Evolutionary conservation across 225 moss, liverwort and hornwort genomes (phyloP), one percentile per base, ranked within the genome.

Genomic region (Neckera pumila): DNA sequence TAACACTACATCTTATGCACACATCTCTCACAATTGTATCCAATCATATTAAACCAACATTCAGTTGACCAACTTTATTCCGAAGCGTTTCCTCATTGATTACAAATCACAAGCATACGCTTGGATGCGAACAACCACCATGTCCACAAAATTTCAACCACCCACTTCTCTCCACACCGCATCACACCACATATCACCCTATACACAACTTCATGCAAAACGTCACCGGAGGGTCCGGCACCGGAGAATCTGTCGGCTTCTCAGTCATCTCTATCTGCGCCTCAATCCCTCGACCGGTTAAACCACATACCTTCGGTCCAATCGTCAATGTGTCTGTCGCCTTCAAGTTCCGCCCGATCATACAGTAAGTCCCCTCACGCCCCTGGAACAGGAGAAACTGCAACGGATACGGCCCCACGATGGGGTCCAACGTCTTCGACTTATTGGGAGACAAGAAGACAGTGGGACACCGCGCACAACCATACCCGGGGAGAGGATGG

Each of bases 221-320:
- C 2, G 3, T 5, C 40, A 3, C 28, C 3, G n/a, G n/a, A n/a
- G n/a, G n/a, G n/a, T n/a, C n/a, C n/a, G n/a, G n/a, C n/a, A n/a
- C n/a, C n/a, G n/a, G n/a, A n/a, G 15, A 6, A 15, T 57, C 26
- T 5, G 6, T 27, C 0, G 38, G 7, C 38, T 58, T n/a, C 11
- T 8, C 28, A 3, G 12, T 28, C 1, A 3, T 19, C 12, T 0
- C 5, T 1, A 38, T 4, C 0, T 28, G 1, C 4, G 3, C 12
- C 12, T 59, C 40, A 1, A 58, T 2, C 8, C 79, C 58, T 18
- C 1, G 22, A 3, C 12, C 16, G 4, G 0, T 6, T 7, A 26
- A 0, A 7, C 12, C 1, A 6, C 79, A 79, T 7, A 2, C 4
- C 2, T 79, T 25, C 0, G 26, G 57, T 10, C 38, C 57, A 28